These are phyloP conservation scores for Achlya hypogyna DNA, from an alignment of 352 stramenopile genomes.

Conservation along the genomic window DNA sequence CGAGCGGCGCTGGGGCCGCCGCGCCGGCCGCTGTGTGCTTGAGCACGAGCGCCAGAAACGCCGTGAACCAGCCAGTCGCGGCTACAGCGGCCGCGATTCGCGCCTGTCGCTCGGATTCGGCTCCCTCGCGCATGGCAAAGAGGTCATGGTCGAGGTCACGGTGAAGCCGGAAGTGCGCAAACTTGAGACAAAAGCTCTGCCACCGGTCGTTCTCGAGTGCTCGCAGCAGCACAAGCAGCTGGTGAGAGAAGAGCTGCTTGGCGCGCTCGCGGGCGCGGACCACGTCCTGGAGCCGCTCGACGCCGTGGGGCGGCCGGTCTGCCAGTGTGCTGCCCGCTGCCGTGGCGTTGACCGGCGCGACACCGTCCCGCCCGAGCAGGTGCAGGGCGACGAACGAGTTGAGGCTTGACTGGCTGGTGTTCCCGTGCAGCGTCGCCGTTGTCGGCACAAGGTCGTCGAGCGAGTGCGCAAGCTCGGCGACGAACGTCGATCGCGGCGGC, in stretches of 20 bases:
- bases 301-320: slow-evolving; percentile 27
- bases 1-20: slow-evolving; percentile 31
- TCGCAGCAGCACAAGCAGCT: slow-evolving; percentile 33
- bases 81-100: slow-evolving; percentile 26
- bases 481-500: not conserved
- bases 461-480: slow-evolving; percentile 3
- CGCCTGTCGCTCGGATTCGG: slow-evolving; percentile 34
- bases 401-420: not conserved
- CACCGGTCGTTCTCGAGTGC: slow-evolving; percentile 41
- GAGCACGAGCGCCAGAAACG: slow-evolving; percentile 40
- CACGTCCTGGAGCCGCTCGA: slow-evolving; percentile 44
- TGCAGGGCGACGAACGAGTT: not conserved
- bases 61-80: slow-evolving; percentile 38
- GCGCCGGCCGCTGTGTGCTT: not conserved
- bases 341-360: not conserved
- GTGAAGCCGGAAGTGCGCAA: slow-evolving; percentile 31
- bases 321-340: not conserved
- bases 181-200: slow-evolving; percentile 48
- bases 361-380: too few relatives aligned
- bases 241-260: slow-evolving; percentile 31
- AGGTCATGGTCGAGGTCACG: slow-evolving; percentile 36
- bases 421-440: not conserved
- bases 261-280: slow-evolving; percentile 36
- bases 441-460: not conserved
- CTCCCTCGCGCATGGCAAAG: slow-evolving; percentile 35